These are phyloP conservation scores for Cutaneotrichosporon mucoides DNA, from an alignment of 1,284 basidiomycete species.

Conservation along the genomic window DNA sequence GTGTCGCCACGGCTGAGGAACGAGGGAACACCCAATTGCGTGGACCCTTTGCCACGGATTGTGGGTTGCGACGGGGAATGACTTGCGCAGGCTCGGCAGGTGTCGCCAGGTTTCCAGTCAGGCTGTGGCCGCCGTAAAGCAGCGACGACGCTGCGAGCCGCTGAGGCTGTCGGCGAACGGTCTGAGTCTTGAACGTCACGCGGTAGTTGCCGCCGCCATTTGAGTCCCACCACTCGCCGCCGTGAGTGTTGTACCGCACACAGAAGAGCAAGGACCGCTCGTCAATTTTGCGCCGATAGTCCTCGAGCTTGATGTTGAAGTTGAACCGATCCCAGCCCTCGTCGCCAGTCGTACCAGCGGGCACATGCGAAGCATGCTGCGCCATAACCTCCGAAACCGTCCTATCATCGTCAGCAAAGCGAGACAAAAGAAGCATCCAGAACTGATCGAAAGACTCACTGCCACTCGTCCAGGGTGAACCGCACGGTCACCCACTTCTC, in stretches of 20 bases:
- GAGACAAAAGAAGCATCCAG: not conserved
- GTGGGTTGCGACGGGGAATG: conserved; percentile 5
- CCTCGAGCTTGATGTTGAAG: conserved; percentile 64
- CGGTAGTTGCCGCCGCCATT: conserved; percentile 51
- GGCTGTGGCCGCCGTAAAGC: not conserved
- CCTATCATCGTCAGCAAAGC: conserved; percentile 18
- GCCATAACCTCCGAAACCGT: conserved; percentile 55
- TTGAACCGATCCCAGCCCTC: conserved; percentile 53
- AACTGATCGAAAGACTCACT: conserved; percentile 38
- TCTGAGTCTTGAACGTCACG: conserved; percentile 49
- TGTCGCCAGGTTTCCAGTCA: not conserved
- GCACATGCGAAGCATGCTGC: conserved; percentile 48
- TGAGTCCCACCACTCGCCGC: conserved; percentile 53
- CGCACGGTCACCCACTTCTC: conserved; percentile 55
- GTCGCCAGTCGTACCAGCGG: conserved; percentile 43
- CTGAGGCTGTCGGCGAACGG: conserved; percentile 10
- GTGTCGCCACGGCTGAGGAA: not conserved
- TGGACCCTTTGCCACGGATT: conserved; percentile 14
- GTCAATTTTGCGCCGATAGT: conserved; percentile 64
- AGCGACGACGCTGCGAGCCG: not conserved
- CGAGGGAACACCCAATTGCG: conserved; percentile 39
- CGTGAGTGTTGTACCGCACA: conserved; percentile 56
- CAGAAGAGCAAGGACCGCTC: conserved; percentile 65
- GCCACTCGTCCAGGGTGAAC: conserved; percentile 57
- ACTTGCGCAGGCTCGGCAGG: too few relatives aligned